Evolutionary conservation across 1,139 yeast species (phyloP), one percentile per base, ranked within the genome.

Genomic region (Trichomonascaceae sp.): DNA sequence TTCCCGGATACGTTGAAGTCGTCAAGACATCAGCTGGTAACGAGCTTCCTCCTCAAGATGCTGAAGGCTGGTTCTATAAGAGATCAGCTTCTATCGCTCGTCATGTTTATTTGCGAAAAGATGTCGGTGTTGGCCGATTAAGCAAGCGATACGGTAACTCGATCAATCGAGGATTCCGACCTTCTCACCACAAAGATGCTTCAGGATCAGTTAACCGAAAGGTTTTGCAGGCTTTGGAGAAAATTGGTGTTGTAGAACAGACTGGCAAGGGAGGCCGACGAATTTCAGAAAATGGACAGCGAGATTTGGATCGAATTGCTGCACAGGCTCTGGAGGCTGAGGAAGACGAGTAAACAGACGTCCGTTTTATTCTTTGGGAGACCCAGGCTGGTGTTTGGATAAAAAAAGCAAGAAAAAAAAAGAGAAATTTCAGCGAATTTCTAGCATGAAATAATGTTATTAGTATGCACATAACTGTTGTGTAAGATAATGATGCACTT

Each of bases 301-400:
- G 99, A 87, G 99, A 93, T 83, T 87, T 93, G 83, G 99, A 93
- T 83, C 98, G 99, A 87, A 93, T 93, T 79, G 99, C 99, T 75
- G 96, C 96, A 76, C 97, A 91, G 83, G 89, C 96, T 76, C 84
- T 88, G 78, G 96, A 82, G 74, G 91, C 87, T 77, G 95, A 87
- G 77, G 88, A 84, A 77, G 68, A 68, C 67, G 78, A 76, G 68
- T 72, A 74, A 70, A 39, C 43, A 47, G 43, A 41, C 45, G 24
- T 36, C 36, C 45, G 12, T 27, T 10, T n/a, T 27, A 8, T 27
- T 27, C 12, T 27, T 7, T 7, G 32, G 32, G 50, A 48, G 10
- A 44, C 45, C 38, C 43, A 17, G 32, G 41, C 43, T 48, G 45
- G 46, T 18, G 15, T 48, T 48, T 27, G n/a, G n/a, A n/a, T n/a